Percentiles rank a stretch among this genome's conserved stretches.
Evolutionary conservation across 306 rosid species (phyloP).

Genomic region (Luffa acutangula): DNA sequence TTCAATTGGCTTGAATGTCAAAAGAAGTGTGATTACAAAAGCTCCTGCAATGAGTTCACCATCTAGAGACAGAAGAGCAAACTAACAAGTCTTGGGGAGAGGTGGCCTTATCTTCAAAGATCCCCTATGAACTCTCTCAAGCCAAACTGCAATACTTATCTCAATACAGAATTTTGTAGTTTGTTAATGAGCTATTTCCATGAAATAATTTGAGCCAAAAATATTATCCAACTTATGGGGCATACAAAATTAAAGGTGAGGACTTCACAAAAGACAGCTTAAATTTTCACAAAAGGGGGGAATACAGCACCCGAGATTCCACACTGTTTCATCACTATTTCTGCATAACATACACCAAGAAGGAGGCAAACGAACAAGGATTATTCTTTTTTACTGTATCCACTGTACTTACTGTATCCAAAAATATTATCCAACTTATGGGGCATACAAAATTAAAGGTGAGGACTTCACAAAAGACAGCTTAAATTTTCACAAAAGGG

Average conservation of each 20-base stretch:
- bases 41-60: neutral
- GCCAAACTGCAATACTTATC: too few species aligned
- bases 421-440: neutral
- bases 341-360: neutral
- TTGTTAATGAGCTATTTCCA: too few species aligned
- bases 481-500: neutral
- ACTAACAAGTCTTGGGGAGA: neutral
- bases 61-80: neutral
- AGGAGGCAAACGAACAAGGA: neutral
- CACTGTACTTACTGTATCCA: too few species aligned
- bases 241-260: neutral
- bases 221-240: neutral
- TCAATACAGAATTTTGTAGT: too few species aligned
- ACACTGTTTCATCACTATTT: too few species aligned
- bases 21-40: neutral
- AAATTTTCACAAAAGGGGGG: neutral
- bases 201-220: neutral
- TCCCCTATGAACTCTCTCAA: neutral
- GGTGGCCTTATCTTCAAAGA: neutral
- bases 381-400: neutral
- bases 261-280: neutral
- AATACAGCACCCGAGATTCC: neutral
- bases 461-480: neutral
- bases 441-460: neutral
- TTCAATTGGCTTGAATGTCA: neutral